Base-by-base conservation (phyloP, 73 alveolate genomes). In the Halteria grandinella region DNA sequence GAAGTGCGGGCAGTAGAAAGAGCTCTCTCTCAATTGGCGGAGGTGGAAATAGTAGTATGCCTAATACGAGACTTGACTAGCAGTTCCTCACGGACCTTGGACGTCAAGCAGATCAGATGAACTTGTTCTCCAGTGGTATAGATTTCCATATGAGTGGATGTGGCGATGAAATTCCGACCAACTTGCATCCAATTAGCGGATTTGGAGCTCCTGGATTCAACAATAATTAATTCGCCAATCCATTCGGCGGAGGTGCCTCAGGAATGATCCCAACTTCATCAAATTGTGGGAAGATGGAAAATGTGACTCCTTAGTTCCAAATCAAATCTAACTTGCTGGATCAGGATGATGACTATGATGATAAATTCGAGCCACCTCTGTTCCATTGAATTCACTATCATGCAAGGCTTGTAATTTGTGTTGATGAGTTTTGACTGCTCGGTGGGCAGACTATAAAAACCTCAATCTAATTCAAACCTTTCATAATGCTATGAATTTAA, bases 131-230 rank as follows among this genome's bases (percentile, higher is more conserved):
- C 10, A 40, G 48, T 53, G 47, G 55, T n/a, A n/a, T n/a, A 6
- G 53, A 32, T 8, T 57, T 57, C 55, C 29, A 8, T 7, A 25
- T 57, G 75, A 12, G 17, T 7, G 5, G 6, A 34, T 57, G 53
- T 3, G 31, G n/a, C 36, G 20, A 10, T 18, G 75, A 57, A 14
- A 25, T 7, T 4, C 18, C 29, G 27, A 57, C 27, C 29, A 11
- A 53, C 8, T 7, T 7, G 3, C 11, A 57, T 57, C 55, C 29
- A 6, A 34, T 32, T 32, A 20, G 36, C 17, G 53, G 34, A 3
- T 57, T 57, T 11, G 75, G 75, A 3, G 5, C 36, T 3, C 75
- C 75, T 8, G 75, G 75, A 27, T 57, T 57, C 32, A 29, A 8
- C 21, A 7, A 48, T 8, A 48, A 6, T 48, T 31, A 48, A 8